Evolutionary conservation across 2,329 filamentous ascomycete species (phyloP), one percentile per base, ranked within the genome.

Genomic region (Capronia epimyces): DNA sequence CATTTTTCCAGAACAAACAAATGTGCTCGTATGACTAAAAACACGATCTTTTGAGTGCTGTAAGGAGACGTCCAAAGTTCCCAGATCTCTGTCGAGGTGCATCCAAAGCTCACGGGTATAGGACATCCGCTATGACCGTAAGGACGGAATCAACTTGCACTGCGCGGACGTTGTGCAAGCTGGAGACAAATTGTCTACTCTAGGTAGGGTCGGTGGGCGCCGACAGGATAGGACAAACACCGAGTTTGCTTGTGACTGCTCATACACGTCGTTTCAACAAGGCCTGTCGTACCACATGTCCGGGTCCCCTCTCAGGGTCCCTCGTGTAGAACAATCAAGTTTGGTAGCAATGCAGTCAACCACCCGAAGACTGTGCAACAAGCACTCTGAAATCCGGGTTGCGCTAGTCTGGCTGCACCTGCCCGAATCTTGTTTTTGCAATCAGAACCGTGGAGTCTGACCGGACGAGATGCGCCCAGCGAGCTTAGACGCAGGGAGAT

Each of bases 311-410:
- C 24, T 32, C 47, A 50, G 10, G 42, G 27, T 40, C 18, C 7
- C 22, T 15, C 41, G 43, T 32, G 50, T 42, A 45, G 25, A 40
- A 53, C 29, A 41, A 43, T 51, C 40, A 43, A 43, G 50, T 49
- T 56, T 49, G 54, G 50, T 56, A 53, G 41, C 18, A 20, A 41
- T 56, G 50, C 50, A 22, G 44, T 43, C 47, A 27, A 3, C 40
- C 54, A 18, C 25, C 39, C 36, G 25, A 50, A 20, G 15, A 22
- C 34, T 53, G 53, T 53, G 43, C 32, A 46, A 53, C 49, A 10
- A 21, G 13, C 18, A 22, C 32, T 45, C 18, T 18, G 41, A 46
- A 47, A 49, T 15, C 42, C 39, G 39, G 47, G 44, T 41, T 46
- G 46, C 34, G 27, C 39, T 45, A 46, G 29, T 36, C n/a, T 29